Evolutionary conservation across 2,329 filamentous ascomycete genomes (phyloP).

Genomic region (Zalaria sp.): DNA sequence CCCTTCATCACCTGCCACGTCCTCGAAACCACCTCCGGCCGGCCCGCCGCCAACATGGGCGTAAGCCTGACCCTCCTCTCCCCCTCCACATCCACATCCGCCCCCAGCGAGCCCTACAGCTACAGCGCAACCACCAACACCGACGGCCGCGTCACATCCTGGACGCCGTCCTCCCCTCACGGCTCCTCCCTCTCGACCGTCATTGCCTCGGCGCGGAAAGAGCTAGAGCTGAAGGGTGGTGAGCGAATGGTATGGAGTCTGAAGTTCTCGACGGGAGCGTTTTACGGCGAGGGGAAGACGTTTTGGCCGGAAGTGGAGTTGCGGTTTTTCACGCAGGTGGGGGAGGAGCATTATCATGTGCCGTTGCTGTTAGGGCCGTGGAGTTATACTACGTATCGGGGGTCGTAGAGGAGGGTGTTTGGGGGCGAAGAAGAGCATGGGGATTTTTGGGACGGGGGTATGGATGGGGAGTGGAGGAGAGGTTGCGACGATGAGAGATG

Average conservation of each 20-base stretch:
- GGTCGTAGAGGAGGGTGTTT: constrained; percentile 35
- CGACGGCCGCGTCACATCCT: constrained; percentile 60
- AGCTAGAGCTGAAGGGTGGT: constrained; percentile 11
- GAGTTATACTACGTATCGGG: constrained; percentile 71
- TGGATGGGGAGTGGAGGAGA: too few relatives aligned
- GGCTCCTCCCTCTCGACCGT: constrained; percentile 23
- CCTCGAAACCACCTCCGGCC: constrained; percentile 66
- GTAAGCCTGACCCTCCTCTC: constrained; percentile 45
- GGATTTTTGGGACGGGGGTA: too few relatives aligned
- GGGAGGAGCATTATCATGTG: constrained; percentile 60
- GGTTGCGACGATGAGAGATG: too few relatives aligned
- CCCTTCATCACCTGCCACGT: constrained; percentile 71
- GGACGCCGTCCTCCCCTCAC: constrained; percentile 28
- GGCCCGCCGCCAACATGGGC: constrained; percentile 50
- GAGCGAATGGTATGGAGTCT: constrained; percentile 50
- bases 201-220: constrained; percentile 22
- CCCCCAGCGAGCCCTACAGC: constrained; percentile 22
- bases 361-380: constrained; percentile 64
- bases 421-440: too few relatives aligned
- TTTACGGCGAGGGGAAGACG: constrained; percentile 48
- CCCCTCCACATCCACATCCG: constrained; percentile 18
- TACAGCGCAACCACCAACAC: constrained; percentile 59
- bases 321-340: constrained; percentile 32
- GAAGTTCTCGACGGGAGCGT: constrained; percentile 56
- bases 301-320: constrained; percentile 46